A percentile compares a stretch with the other conserved stretches of the same genome.
phyloP scores from a whole-genome alignment of 108 stramenopile species.

The Epithemia pelagica region DNA sequence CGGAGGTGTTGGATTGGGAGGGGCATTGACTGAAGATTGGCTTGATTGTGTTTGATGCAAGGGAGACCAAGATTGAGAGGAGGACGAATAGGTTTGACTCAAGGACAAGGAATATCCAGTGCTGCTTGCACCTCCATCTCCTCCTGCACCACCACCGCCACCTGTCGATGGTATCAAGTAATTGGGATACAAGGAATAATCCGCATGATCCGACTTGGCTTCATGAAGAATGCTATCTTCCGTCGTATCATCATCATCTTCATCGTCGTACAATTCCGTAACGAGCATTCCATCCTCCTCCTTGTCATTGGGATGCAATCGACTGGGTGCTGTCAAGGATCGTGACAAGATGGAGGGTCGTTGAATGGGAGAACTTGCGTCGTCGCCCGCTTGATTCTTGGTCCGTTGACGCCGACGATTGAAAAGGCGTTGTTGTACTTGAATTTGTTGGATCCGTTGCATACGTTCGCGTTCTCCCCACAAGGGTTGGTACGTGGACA shows the following conservation, averaged over 20 bases:
- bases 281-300: neutral
- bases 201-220: neutral
- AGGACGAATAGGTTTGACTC: neutral
- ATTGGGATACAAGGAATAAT: neutral
- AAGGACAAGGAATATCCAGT: neutral
- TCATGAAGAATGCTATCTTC: neutral
- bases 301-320: neutral
- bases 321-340: neutral
- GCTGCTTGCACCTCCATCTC: neutral
- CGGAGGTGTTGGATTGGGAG: neutral
- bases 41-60: neutral
- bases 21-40: neutral
- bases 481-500: conserved; percentile 52
- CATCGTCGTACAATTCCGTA: neutral
- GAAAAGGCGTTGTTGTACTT: neutral
- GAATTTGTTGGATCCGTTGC: conserved; percentile 14
- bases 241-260: neutral
- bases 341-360: neutral
- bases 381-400: neutral
- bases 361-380: neutral
- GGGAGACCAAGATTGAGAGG: neutral
- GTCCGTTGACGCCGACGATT: neutral
- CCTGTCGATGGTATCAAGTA: neutral
- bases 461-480: conserved; percentile 37
- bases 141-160: neutral